Evolutionary conservation across 2,329 filamentous ascomycete genomes (phyloP), one percentile per base, ranked within the genome.

Genomic region (Leptoxyphium fumago): DNA sequence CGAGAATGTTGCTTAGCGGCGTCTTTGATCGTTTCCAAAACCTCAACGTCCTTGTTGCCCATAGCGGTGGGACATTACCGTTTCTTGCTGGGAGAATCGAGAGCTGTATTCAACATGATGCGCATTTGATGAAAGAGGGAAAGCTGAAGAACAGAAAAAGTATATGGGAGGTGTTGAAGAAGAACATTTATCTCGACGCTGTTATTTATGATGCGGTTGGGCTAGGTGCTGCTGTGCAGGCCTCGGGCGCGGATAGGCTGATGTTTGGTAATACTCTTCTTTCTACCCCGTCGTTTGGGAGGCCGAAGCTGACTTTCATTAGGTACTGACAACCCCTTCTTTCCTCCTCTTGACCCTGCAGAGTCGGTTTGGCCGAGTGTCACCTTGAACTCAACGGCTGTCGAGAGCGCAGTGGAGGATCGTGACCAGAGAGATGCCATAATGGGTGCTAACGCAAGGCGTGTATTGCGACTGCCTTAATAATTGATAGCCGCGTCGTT

Each of bases 11-110:
- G 43, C 68, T 95, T n/a, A 75, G 81, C 0, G 84, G 85, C 0
- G 82, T 93, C 0, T 94, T 91, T 61, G 86, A 94, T 60, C 71
- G 75, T 9, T 82, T 86, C 39, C 74, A 73, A 0, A 66, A 69
- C 8, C 64, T 95, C 48, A 71, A 77, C 17, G 78, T 95, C 56
- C 69, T 95, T 43, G 69, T 95, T 4, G 88, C 88, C 0, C 88
- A 95, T 63, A 87, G 83, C 18, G 88, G 88, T 1, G 88, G 88
- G 2, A 89, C 87, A 1, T 66, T 95, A 40, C 88, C 88, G 0
- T 94, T 94, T 61, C 68, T 95, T 2, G 88, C 87, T 0, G 88
- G 88, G 0, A 71, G 88, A 26, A 86, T 94, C 42, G 86, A 94
- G 64, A 88, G 82, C 57, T 94, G 87, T 58, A 78, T 94, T 43